Percentiles rank a stretch among this genome's conserved stretches.
Conservation (phyloP, 805 yeast species). For the Yamadazyma kitorensis region DNA sequence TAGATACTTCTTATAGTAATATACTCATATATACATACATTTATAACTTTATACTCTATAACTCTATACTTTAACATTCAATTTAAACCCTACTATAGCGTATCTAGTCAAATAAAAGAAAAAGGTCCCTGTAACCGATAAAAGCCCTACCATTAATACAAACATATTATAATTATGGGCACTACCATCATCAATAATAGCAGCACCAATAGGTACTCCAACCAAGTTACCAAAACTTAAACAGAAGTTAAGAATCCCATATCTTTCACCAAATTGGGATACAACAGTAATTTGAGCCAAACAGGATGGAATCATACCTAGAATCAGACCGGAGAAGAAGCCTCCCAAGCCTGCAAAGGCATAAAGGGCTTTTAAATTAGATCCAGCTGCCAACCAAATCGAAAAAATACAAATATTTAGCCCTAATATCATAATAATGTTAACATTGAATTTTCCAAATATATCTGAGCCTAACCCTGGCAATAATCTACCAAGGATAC, state of each 20-base stretch:
- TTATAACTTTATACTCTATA: too few relatives aligned
- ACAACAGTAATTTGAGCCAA: slow-evolving; percentile 55
- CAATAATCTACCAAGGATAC: slow-evolving; percentile 52
- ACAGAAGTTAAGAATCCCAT: slow-evolving; percentile 31
- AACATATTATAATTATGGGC: slow-evolving; percentile 26
- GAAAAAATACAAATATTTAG: slow-evolving; percentile 23
- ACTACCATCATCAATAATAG: slow-evolving; percentile 25
- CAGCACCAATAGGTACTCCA: slow-evolving; percentile 30
- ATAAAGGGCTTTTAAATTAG: slow-evolving; percentile 20
- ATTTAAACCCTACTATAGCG: slow-evolving; percentile 19
- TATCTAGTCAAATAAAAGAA: slow-evolving; percentile 25
- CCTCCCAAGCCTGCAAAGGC: slow-evolving; percentile 36
- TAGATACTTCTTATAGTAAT: too few relatives aligned
- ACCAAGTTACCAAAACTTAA: slow-evolving; percentile 26
- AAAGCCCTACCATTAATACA: slow-evolving; percentile 29
- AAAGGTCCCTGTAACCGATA: slow-evolving; percentile 24
- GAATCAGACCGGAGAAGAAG: slow-evolving; percentile 31
- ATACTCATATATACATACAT: too few relatives aligned
- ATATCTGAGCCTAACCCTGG: slow-evolving; percentile 57
- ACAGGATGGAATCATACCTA: slow-evolving; percentile 44
- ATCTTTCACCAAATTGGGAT: slow-evolving; percentile 34
- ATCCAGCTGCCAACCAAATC: slow-evolving; percentile 36
- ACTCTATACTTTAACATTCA: slow-evolving; percentile 23
- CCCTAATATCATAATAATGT: slow-evolving; percentile 27
- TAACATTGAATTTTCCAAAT: slow-evolving; percentile 52